phyloP scores from a whole-genome alignment of 2,329 filamentous ascomycete genomes.

The Phialophora verrucosa region DNA sequence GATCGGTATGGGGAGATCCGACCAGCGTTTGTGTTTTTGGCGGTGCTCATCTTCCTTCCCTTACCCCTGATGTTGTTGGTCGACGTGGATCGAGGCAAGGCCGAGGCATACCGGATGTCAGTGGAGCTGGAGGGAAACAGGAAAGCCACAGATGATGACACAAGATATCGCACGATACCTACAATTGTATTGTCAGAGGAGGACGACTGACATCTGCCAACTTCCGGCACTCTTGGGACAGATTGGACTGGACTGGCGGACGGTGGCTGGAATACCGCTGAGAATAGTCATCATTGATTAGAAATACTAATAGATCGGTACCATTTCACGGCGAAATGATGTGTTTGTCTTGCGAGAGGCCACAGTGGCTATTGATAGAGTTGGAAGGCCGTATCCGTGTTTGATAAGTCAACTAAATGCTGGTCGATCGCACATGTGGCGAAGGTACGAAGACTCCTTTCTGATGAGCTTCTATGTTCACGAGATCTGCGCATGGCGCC shows the following conservation, averaged over 20 bases:
- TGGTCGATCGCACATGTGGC: neutral
- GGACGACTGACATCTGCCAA: conserved; percentile 25
- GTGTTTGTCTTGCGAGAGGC: neutral
- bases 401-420: neutral
- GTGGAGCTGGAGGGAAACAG: conserved; percentile 51
- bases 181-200: conserved; percentile 37
- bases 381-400: neutral
- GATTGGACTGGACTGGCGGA: conserved; percentile 7
- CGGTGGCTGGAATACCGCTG: neutral
- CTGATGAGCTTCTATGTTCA: neutral
- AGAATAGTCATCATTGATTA: conserved; percentile 26
- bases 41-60: conserved; percentile 80
- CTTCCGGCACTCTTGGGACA: neutral
- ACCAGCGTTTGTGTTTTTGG: conserved; percentile 91
- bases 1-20: conserved; percentile 80
- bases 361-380: neutral
- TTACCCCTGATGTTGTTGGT: conserved; percentile 84
- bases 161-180: conserved; percentile 31
- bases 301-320: conserved; percentile 15
- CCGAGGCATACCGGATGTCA: conserved; percentile 69
- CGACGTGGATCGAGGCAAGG: conserved; percentile 78
- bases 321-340: neutral
- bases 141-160: conserved; percentile 18
- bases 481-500: neutral
- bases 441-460: neutral